These are phyloP conservation scores for Chrysoporthe cubensis DNA, from an alignment of 2,329 filamentous ascomycete genomes.

Conservation along the genomic window DNA sequence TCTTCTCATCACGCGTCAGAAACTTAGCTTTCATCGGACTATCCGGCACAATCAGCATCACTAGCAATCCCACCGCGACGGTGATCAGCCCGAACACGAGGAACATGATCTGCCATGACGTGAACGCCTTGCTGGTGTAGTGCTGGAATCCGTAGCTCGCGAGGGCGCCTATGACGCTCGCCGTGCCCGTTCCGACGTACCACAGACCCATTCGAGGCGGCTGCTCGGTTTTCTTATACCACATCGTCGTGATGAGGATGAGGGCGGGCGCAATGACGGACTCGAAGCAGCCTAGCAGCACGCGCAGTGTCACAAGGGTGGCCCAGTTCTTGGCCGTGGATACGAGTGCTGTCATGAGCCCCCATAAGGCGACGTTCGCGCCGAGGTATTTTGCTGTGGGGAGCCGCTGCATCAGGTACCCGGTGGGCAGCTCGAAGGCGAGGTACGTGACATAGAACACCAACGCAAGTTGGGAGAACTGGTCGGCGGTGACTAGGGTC, in stretches of 20 bases:
- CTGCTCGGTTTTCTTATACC: slow-evolving; percentile 41
- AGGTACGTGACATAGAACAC: slow-evolving; percentile 41
- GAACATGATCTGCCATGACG: slow-evolving; percentile 32
- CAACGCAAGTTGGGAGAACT: slow-evolving; percentile 38
- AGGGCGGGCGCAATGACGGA: slow-evolving; percentile 57
- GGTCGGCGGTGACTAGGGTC: slow-evolving; percentile 32
- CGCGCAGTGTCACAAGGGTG: slow-evolving; percentile 51
- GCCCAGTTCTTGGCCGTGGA: slow-evolving; percentile 55
- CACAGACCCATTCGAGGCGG: slow-evolving; percentile 39
- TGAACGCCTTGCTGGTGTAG: slow-evolving; percentile 29
- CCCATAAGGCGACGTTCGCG: slow-evolving; percentile 49
- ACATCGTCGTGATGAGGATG: slow-evolving; percentile 35
- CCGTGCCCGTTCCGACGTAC: slow-evolving; percentile 40
- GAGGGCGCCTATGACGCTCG: slow-evolving; percentile 37
- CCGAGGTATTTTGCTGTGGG: slow-evolving; percentile 59
- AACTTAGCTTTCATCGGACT: slow-evolving; percentile 24
- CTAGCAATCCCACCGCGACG: slow-evolving; percentile 20
- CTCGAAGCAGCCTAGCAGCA: slow-evolving; percentile 58
- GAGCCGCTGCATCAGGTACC: slow-evolving; percentile 55
- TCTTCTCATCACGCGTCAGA: slow-evolving; percentile 25
- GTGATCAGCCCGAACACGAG: slow-evolving; percentile 26
- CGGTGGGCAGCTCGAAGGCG: slow-evolving; percentile 40
- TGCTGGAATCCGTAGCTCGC: slow-evolving; percentile 39
- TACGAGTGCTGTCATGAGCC: slow-evolving; percentile 50
- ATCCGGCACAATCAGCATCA: slow-evolving; percentile 27